These are phyloP conservation scores for Funneliformis caledonium DNA, from an alignment of 371 early-diverging fungal species.

Conservation along the genomic window DNA sequence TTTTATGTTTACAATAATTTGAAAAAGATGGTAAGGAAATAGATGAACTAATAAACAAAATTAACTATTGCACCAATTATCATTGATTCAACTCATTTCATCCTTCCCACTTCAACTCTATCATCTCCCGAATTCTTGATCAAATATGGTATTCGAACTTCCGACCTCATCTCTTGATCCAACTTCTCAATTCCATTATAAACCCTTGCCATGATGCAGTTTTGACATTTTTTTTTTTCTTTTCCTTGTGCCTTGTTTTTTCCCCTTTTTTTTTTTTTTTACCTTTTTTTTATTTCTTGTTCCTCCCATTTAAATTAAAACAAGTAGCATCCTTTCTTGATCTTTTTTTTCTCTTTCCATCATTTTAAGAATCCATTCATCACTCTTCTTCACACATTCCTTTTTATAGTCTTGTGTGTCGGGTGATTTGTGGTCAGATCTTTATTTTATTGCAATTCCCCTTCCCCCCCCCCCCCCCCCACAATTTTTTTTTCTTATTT, in stretches of 20 bases:
- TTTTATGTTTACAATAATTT: constrained; percentile 26
- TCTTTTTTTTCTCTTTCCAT: not conserved
- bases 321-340: not conserved
- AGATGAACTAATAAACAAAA: constrained; percentile 1
- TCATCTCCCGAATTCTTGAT: constrained; percentile 16
- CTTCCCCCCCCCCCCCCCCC: no score
- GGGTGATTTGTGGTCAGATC: not conserved
- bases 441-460: not conserved
- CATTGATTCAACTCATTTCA: constrained; percentile 14
- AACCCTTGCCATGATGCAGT: constrained; percentile 29
- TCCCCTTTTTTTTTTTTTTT: not conserved
- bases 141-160: constrained; percentile 23
- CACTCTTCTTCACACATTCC: constrained; percentile 1
- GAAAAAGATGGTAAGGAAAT: no score
- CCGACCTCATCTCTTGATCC: constrained; percentile 8
- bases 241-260: not conserved
- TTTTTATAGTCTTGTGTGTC: constrained; percentile 24
- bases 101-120: not conserved
- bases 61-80: constrained; percentile 12
- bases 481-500: constrained; percentile 14
- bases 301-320: not conserved
- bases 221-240: constrained; percentile 3
- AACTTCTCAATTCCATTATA: constrained; percentile 27
- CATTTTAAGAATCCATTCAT: not conserved
- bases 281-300: constrained; percentile 13